These are phyloP conservation scores for Melampsora americana DNA, from an alignment of 1,284 basidiomycete species.

Conservation along the genomic window DNA sequence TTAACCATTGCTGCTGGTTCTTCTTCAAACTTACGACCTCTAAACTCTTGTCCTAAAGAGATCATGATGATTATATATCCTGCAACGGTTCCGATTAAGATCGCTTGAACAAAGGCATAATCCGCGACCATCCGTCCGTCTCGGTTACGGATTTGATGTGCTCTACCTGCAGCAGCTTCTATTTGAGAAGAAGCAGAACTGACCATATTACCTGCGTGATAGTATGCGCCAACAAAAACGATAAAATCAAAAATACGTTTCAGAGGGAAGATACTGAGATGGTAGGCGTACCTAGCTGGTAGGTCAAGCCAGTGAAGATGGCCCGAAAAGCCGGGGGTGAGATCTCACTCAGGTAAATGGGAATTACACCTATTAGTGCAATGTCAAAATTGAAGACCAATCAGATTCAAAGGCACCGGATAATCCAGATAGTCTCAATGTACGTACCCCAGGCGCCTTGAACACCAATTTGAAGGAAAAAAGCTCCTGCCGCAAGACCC, in stretches of 20 bases:
- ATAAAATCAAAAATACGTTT: constrained; percentile 5
- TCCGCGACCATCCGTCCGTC: constrained; percentile 62
- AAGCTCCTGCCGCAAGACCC: constrained; percentile 56
- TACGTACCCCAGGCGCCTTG: constrained; percentile 53
- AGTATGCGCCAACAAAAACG: background rate
- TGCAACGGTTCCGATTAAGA: constrained; percentile 67
- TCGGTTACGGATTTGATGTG: constrained; percentile 49
- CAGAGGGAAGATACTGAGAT: constrained; percentile 6
- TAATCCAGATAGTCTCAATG: constrained; percentile 45
- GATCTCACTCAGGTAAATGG: constrained; percentile 83
- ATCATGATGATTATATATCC: constrained; percentile 53
- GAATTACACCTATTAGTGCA: constrained; percentile 60
- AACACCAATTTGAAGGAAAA: constrained; percentile 66
- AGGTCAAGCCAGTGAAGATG: constrained; percentile 85
- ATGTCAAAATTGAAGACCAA: background rate
- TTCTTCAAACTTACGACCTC: constrained; percentile 31
- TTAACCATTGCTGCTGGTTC: background rate
- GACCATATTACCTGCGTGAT: constrained; percentile 64
- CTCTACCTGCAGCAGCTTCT: constrained; percentile 67
- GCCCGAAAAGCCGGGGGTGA: constrained; percentile 88
- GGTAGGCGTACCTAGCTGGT: constrained; percentile 72
- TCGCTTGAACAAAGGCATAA: constrained; percentile 66
- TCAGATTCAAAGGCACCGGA: background rate
- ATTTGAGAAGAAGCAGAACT: constrained; percentile 84
- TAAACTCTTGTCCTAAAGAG: constrained; percentile 49